Conservation (phyloP, 2,329 filamentous ascomycete genomes). For the Diaporthe caulivora region DNA sequence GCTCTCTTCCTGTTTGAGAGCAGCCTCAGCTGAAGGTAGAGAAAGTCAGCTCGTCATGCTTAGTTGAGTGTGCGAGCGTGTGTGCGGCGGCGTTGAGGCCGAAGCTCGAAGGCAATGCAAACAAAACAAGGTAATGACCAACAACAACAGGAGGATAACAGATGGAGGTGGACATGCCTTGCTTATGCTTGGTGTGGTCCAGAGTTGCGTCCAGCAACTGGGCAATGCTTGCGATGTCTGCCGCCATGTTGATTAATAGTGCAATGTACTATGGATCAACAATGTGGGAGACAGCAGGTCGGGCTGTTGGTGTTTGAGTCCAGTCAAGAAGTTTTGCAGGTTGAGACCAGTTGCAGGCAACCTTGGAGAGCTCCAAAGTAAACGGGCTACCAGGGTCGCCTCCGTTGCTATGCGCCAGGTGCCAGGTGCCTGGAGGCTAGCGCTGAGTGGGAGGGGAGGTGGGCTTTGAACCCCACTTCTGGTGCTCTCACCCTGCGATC, state of each 20-base stretch:
- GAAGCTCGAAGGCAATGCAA: slow-evolving; percentile 26
- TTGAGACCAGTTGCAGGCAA: neutral
- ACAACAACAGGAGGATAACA: neutral
- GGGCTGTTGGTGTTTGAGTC: slow-evolving; percentile 14
- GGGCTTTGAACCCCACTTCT: too few relatives aligned
- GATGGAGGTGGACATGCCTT: slow-evolving; percentile 70
- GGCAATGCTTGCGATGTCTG: slow-evolving; percentile 73
- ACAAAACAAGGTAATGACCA: neutral
- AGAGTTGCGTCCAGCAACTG: slow-evolving; percentile 92
- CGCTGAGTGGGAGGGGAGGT: slow-evolving; percentile 6
- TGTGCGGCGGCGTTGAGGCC: neutral
- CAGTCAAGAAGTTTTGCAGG: slow-evolving; percentile 1
- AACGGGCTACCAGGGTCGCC: slow-evolving; percentile 33
- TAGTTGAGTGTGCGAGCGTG: neutral
- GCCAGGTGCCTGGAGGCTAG: neutral
- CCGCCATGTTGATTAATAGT: slow-evolving; percentile 61
- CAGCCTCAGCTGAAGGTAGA: slow-evolving; percentile 76
- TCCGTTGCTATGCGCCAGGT: slow-evolving; percentile 36
- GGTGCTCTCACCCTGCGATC: neutral
- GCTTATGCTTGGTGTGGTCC: slow-evolving; percentile 87
- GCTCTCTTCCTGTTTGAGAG: slow-evolving; percentile 81
- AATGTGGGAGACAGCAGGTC: slow-evolving; percentile 29
- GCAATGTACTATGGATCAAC: slow-evolving; percentile 28
- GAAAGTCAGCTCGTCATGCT: slow-evolving; percentile 24
- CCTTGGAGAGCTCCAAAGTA: slow-evolving; percentile 30